phyloP scores from a whole-genome alignment of 805 yeast species.

The Ogataea paraovalis region DNA sequence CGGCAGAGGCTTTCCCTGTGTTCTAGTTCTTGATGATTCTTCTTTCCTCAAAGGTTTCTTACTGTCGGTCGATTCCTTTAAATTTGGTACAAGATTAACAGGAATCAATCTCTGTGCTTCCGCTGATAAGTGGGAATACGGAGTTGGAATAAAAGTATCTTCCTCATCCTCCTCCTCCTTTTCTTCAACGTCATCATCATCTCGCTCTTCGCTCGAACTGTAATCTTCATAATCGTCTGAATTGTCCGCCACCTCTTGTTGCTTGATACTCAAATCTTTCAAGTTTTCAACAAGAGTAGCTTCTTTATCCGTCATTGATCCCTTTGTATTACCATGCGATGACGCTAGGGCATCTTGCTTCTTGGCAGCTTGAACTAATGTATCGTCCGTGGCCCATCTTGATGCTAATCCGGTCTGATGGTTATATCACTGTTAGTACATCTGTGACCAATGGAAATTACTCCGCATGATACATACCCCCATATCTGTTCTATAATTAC shows the following conservation, averaged over 20 bases:
- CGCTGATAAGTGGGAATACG: conserved; percentile 6
- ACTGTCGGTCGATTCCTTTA: background rate
- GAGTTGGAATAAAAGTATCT: conserved; percentile 8
- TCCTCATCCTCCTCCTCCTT: too few relatives aligned
- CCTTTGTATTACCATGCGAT: background rate
- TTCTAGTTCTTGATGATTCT: background rate
- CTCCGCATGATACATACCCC: background rate
- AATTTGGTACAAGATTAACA: background rate
- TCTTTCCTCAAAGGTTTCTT: background rate
- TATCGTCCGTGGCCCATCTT: conserved; percentile 31
- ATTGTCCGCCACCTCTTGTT: conserved; percentile 1
- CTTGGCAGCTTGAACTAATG: conserved; percentile 21
- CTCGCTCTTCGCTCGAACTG: conserved; percentile 4
- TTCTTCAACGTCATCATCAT: conserved; percentile 8
- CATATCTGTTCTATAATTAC: background rate
- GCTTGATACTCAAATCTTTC: background rate
- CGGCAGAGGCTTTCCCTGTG: background rate
- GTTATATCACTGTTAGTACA: too few relatives aligned
- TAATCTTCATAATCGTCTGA: conserved; percentile 5
- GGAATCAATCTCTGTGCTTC: conserved; percentile 19
- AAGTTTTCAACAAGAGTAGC: conserved; percentile 2
- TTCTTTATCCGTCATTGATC: conserved; percentile 1
- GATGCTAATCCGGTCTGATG: conserved; percentile 24
- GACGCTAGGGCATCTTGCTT: conserved; percentile 15
- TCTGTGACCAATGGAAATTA: too few relatives aligned